These are phyloP conservation scores for Dendrocalamus latiflorus DNA, from an alignment of 202 grass and related monocot genomes.

Conservation along the genomic window DNA sequence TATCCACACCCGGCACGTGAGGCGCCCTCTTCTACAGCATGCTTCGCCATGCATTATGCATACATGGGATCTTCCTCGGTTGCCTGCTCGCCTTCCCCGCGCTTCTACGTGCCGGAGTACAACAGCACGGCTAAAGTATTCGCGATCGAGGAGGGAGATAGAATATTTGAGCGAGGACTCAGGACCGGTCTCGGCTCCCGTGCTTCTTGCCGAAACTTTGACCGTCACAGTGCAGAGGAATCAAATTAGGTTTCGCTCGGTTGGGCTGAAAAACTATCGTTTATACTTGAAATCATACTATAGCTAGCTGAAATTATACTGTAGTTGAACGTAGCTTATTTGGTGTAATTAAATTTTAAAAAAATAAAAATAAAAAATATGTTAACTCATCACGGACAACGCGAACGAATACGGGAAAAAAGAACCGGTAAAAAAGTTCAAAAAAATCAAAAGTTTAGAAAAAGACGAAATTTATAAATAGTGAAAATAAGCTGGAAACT, in stretches of 20 bases:
- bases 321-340: too few relatives aligned
- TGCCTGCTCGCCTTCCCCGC: not conserved
- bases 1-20: constrained; percentile 47
- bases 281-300: too few relatives aligned
- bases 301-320: too few relatives aligned
- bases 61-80: constrained; percentile 32
- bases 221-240: constrained; percentile 30
- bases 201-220: constrained; percentile 42
- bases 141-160: constrained; percentile 13
- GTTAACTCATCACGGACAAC: too few relatives aligned
- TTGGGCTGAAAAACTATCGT: fast-evolving
- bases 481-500: fast-evolving
- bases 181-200: constrained; percentile 44
- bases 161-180: constrained; percentile 18
- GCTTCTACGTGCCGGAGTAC: not conserved
- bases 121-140: constrained; percentile 28
- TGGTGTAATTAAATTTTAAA: too few relatives aligned
- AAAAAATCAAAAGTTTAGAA: too few relatives aligned
- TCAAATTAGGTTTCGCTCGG: too few relatives aligned
- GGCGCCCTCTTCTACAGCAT: not conserved
- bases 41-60: not conserved
- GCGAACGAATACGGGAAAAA: too few relatives aligned
- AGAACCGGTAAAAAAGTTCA: too few relatives aligned
- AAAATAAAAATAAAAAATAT: too few relatives aligned
- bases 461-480: too few relatives aligned